Evolutionary conservation across 305 asterid species (phyloP), one percentile per base, ranked within the genome.

Genomic region (Fraxinus greggii): DNA sequence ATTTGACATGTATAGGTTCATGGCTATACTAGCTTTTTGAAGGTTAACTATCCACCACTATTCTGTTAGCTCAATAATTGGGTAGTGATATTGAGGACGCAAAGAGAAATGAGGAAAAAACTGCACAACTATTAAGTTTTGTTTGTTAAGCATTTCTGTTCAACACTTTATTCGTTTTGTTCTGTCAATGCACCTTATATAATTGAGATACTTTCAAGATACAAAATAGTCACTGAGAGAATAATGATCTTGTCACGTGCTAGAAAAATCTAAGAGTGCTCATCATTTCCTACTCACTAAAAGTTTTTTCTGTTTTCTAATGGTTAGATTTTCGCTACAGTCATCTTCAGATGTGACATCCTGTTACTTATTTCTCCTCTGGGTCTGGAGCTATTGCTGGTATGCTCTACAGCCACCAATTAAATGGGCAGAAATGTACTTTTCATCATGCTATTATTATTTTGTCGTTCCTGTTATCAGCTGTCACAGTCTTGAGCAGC

Each of bases 281-380:
- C 59, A 33, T 72, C 78, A 23, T 72, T 61, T 10, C 59, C 67
- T 79, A 59, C 2, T 77, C 75, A 78, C 78, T 82, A 54, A 72
- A 48, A 76, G 65, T 59, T 4, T 77, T 74, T 63, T 75, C 48
- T 83, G 59, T 77, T 83, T 90, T 88, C 85, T 72, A 70, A 81
- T 84, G 85, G 76, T 85, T 95, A 97, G 98, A 89, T 93, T 85
- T 90, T 90, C 84, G 98, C 98, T 61, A 94, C 97, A 32, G 56
- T 92, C 77, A 83, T 93, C 86, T 91, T 97, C 92, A 91, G 98
- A 93, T 97, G 99, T 67, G 99, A 97, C 89, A 89, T 94, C 80
- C 87, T 94, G 86, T 86, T 97, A 75, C 98, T 97, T 81, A 83
- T 89, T 84, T 81, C 92, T 72, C 98, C 99, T 76, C 79, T 97